Base-by-base conservation (phyloP, 805 yeast species). In the Cyberlindnera euphorbiiphila region DNA sequence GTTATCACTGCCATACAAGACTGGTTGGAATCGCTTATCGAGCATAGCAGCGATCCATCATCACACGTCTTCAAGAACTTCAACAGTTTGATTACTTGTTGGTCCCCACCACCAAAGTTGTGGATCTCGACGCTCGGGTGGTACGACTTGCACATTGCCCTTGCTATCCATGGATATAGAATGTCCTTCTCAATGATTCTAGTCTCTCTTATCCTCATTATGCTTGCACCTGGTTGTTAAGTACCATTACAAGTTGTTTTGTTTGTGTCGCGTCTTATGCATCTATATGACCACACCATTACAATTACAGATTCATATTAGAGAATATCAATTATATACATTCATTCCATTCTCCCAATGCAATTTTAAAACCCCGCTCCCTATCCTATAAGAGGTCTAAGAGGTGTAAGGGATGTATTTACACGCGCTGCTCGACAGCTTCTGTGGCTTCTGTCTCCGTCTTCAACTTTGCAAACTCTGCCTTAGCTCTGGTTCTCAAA, bases 401-500 rank as follows among this genome's bases (percentile, higher is more conserved):
- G n/a, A n/a, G n/a, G n/a, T n/a, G n/a, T n/a, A n/a, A 11, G 9
- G 18, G 5, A 16, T 11, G 25, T 25, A 26, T 25, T 33, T 41
- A 41, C 35, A 34, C 34, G 18, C 33, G 36, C 37, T 33, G 33
- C 16, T 35, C 36, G n/a, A 20, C 34, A 21, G 36, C 29, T 14
- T 26, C 38, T n/a, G 27, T 13, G 3, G 23, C 14, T 0, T 22
- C 29, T 14, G 22, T 12, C 27, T 25, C 25, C 30, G n/a, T 34
- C n/a, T 36, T 45, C 29, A 40, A 16, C 31, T 41, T 24, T n/a
- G 35, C 22, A 29, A 55, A 56, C 18, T 53, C 58, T 8, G 29
- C 32, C 41, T 50, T 47, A 6, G 66, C 63, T 32, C 48, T 53
- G 18, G 54, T 52, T 40, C 64, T 60, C 28, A 85, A 59, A 46